phyloP scores from a whole-genome alignment of 768 basidiomycete genomes.

The Kwoniella heveanensis region DNA sequence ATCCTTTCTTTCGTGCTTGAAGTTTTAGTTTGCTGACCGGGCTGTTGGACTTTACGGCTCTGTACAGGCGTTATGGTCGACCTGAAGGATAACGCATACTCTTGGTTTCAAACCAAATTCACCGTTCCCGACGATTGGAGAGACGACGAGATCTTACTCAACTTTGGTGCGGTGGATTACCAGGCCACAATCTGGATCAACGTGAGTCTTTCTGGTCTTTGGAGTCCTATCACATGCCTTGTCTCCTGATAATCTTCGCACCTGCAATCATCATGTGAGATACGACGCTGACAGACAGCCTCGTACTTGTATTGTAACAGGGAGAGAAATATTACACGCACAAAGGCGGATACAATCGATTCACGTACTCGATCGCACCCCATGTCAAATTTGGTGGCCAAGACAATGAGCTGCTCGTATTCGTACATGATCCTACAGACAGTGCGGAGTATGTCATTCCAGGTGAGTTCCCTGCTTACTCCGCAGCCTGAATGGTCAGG shows the following conservation, averaged over 20 bases:
- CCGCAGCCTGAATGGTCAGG: too few species aligned
- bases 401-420: constrained; percentile 30
- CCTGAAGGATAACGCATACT: constrained; percentile 14
- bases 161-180: constrained; percentile 38
- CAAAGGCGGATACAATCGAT: constrained; percentile 32
- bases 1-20: too few species aligned
- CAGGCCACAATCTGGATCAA: constrained; percentile 39
- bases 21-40: neutral
- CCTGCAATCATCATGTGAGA: too few species aligned
- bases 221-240: too few species aligned
- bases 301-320: constrained; percentile 5
- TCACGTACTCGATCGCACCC: constrained; percentile 24
- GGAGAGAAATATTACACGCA: constrained; percentile 29
- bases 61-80: constrained; percentile 11
- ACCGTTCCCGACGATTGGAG: constrained; percentile 30
- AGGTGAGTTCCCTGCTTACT: constrained; percentile 2
- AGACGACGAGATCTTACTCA: constrained; percentile 23
- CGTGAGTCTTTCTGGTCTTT: neutral
- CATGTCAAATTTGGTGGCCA: constrained; percentile 17
- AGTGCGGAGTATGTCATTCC: constrained; percentile 17
- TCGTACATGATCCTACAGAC: constrained; percentile 36
- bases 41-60: too few species aligned
- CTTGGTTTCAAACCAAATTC: constrained; percentile 34
- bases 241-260: too few species aligned
- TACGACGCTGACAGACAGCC: neutral